phyloP scores from a whole-genome alignment of 1,284 basidiomycete genomes.

The Pascua sp. region DNA sequence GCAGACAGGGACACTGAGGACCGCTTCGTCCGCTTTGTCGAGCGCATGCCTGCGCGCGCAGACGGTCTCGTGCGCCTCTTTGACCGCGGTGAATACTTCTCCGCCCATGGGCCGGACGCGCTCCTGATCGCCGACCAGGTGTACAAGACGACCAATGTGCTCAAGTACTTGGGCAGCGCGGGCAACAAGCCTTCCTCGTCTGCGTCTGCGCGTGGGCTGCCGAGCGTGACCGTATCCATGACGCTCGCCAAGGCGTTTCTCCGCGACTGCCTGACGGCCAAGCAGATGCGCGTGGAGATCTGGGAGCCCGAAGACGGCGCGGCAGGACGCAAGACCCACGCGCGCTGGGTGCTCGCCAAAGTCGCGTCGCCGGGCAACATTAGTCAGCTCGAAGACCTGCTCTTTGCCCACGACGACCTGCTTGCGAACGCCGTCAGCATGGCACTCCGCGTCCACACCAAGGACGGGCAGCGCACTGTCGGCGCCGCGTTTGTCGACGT shows the following conservation, averaged over 20 bases:
- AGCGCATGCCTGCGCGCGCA: slow-evolving; percentile 56
- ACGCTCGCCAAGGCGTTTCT: slow-evolving; percentile 82
- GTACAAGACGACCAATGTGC: slow-evolving; percentile 77
- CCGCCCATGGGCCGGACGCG: slow-evolving; percentile 84
- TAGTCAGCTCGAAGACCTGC: slow-evolving; percentile 85
- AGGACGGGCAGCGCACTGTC: slow-evolving; percentile 53
- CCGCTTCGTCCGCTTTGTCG: slow-evolving; percentile 72
- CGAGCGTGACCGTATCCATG: slow-evolving; percentile 73
- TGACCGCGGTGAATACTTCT: slow-evolving; percentile 77
- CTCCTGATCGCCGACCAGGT: slow-evolving; percentile 74
- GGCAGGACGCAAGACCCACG: slow-evolving; percentile 61
- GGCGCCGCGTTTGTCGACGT: slow-evolving; percentile 59
- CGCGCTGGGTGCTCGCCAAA: slow-evolving; percentile 72
- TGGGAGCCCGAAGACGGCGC: slow-evolving; percentile 67
- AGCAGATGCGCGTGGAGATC: slow-evolving; percentile 93
- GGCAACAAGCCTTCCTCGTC: slow-evolving; percentile 9
- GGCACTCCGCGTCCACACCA: slow-evolving; percentile 74
- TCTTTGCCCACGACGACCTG: slow-evolving; percentile 82
- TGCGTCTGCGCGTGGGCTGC: slow-evolving; percentile 54
- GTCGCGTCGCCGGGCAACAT: slow-evolving; percentile 88
- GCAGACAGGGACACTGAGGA: slow-evolving; percentile 62
- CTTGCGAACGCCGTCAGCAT: slow-evolving; percentile 84
- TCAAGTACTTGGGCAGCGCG: slow-evolving; percentile 65
- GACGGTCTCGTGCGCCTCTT: slow-evolving; percentile 74
- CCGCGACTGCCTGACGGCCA: slow-evolving; percentile 81